Evolutionary conservation across 208 protist species (phyloP).

Genomic region (Leishmania tropica): DNA sequence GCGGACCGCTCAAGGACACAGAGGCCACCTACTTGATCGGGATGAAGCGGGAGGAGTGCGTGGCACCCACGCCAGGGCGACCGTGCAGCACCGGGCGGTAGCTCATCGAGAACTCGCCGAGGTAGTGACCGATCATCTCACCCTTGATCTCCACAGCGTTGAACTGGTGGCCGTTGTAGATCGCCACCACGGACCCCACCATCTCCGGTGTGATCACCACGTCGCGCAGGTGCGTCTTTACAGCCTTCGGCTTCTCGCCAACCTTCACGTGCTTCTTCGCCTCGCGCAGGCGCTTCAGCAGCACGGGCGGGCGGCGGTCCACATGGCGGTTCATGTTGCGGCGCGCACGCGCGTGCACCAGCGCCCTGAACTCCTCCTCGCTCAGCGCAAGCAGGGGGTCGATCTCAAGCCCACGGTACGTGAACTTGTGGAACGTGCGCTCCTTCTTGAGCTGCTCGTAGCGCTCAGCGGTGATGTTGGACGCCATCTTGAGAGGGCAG

Average conservation of each 20-base stretch:
- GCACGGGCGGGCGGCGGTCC: constrained; percentile 89
- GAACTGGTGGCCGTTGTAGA: constrained; percentile 99
- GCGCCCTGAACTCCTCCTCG: constrained; percentile 93
- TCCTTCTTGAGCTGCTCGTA: constrained; percentile 96
- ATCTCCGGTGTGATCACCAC: constrained; percentile 99
- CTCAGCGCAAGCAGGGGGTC: constrained; percentile 95
- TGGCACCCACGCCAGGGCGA: constrained; percentile 99
- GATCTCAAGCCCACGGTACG: constrained; percentile 96
- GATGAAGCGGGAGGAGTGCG: constrained; percentile 94
- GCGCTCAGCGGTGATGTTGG: constrained; percentile 83
- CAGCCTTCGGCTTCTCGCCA: constrained; percentile 97
- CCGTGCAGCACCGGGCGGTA: constrained; percentile 99
- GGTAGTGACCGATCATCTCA: constrained; percentile 99
- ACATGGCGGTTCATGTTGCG: constrained; percentile 95
- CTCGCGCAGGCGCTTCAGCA: constrained; percentile 98
- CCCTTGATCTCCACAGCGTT: constrained; percentile 99
- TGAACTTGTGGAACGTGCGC: constrained; percentile 99
- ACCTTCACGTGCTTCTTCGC: constrained; percentile 95
- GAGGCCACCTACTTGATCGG: constrained; percentile 46
- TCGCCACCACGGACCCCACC: constrained; percentile 98
- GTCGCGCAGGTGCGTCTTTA: constrained; percentile 99
- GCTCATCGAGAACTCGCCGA: constrained; percentile 99
- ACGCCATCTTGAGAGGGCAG: constrained; percentile 40
- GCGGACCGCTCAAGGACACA: neutral
- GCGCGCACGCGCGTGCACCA: constrained; percentile 94